Evolutionary conservation across 495 filamentous ascomycete genomes (phyloP), one percentile per base, ranked within the genome.

Genomic region (Polyplosphaeria fusca): DNA sequence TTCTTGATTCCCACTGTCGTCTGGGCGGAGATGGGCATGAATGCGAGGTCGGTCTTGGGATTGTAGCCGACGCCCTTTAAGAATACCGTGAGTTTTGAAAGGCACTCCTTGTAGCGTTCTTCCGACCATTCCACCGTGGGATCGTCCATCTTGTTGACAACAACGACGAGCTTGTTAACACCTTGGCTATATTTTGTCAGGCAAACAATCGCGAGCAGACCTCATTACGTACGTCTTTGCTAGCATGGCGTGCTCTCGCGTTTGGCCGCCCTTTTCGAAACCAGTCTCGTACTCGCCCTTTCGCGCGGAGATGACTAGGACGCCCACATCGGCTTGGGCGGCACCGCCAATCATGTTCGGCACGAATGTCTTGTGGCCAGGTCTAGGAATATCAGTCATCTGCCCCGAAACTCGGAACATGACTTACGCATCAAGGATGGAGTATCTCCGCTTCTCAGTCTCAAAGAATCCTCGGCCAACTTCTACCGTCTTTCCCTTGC

Each of bases 221-320:
- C n/a, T n/a, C n/a, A n/a, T n/a, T n/a, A n/a, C n/a, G n/a, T n/a
- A n/a, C n/a, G 95, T 99, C 72, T 96, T 94, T 45, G 93, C 93
- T 47, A 99, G 77, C 68, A 99, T 86, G 41, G 93, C 93, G 71
- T 98, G 93, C 76, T 99, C 93, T 67, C 93, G 80, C 39, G 94
- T 99, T 71, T 99, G 93, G 14, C 94, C 93, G 47, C 93, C 93
- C 74, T 94, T 96, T 69, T 97, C 93, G 70, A 99, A 99, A n/a
- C 93, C 93, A 32, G 93, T 97, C 75, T 99, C 93, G 68, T 99
- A 99, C 74, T 99, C 94, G 70, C 93, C 93, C 77, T 96, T 98
- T 53, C 93, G 88, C 0, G 93, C 90, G 55, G 87, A 92, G 69
- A 99, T 97, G 66, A 99, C 93, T 22, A 99, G 80, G 47, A 95